Conservation (phyloP, 164 flowering plant species). For the Amborella trichopoda region DNA sequence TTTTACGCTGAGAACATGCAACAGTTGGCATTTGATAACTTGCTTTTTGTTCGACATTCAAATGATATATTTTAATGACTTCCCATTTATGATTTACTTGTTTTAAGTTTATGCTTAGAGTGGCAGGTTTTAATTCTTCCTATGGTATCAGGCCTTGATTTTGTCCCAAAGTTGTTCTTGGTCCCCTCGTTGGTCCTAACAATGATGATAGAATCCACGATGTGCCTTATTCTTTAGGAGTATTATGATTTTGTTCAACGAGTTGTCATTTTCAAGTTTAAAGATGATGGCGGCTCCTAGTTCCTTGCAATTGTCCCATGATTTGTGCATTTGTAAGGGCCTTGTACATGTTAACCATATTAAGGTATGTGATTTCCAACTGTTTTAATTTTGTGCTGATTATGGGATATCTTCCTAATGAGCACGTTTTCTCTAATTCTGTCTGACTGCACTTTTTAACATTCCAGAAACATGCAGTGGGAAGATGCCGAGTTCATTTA, state of each 20-base stretch:
- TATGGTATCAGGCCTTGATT: too few species aligned
- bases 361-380: slow-evolving; percentile 19
- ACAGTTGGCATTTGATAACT: too few species aligned
- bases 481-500: slow-evolving; percentile 20
- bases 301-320: slow-evolving; percentile 41
- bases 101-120: too few species aligned
- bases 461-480: slow-evolving; percentile 21
- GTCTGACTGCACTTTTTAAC: neutral
- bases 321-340: slow-evolving; percentile 24
- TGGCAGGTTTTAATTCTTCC: too few species aligned
- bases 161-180: too few species aligned
- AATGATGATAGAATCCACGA: too few species aligned
- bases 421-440: neutral
- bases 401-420: neutral
- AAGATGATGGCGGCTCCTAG: slow-evolving; percentile 32
- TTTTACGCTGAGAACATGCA: too few species aligned
- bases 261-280: slow-evolving; percentile 2
- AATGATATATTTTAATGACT: too few species aligned
- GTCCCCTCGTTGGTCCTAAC: too few species aligned
- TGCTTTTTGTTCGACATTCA: too few species aligned
- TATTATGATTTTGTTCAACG: slow-evolving; percentile 9
- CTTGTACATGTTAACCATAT: slow-evolving; percentile 12
- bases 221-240: too few species aligned
- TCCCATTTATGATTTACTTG: too few species aligned
- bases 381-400: neutral